Percentiles rank a stretch among this genome's conserved stretches.
Conservation (phyloP, 164 flowering plant species). For the Tetrastigma voinierianum region DNA sequence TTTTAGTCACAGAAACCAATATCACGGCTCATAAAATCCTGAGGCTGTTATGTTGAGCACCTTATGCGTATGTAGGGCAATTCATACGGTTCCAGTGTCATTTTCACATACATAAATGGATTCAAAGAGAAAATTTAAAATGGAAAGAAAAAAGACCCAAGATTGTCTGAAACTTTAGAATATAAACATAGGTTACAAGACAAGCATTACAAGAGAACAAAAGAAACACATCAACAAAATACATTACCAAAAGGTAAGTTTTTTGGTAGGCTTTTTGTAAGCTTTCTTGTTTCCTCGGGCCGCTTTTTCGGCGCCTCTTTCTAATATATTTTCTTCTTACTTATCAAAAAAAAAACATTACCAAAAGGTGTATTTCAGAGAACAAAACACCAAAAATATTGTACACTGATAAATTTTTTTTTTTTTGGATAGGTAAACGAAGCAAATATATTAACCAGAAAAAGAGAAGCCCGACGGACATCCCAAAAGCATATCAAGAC, state of each 20-base stretch:
- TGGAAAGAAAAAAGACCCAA: neutral
- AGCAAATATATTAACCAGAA: too few species aligned
- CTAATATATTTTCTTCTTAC: too few species aligned
- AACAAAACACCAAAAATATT: neutral
- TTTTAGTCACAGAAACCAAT: neutral
- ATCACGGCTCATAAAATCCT: neutral
- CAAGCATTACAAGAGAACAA: neutral
- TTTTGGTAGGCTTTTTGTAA: too few species aligned
- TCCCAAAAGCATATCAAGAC: neutral
- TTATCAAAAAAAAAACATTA: neutral
- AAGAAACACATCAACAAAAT: neutral
- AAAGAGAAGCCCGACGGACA: neutral
- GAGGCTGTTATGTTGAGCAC: too few species aligned
- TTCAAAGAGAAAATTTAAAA: neutral
- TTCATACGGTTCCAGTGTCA: too few species aligned
- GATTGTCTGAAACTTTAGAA: neutral
- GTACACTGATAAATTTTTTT: too few species aligned
- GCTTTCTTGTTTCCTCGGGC: too few species aligned
- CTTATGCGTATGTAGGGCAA: too few species aligned
- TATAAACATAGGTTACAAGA: neutral
- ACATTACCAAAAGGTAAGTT: constrained; percentile 3
- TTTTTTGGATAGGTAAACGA: too few species aligned
- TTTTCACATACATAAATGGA: too few species aligned
- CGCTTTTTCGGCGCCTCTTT: too few species aligned
- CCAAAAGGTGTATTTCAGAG: neutral